Percentiles rank a stretch among this genome's conserved stretches.
These are phyloP conservation scores for Botryosphaeria dothidea DNA, from an alignment of 2,329 filamentous ascomycete genomes.

Conservation along the genomic window DNA sequence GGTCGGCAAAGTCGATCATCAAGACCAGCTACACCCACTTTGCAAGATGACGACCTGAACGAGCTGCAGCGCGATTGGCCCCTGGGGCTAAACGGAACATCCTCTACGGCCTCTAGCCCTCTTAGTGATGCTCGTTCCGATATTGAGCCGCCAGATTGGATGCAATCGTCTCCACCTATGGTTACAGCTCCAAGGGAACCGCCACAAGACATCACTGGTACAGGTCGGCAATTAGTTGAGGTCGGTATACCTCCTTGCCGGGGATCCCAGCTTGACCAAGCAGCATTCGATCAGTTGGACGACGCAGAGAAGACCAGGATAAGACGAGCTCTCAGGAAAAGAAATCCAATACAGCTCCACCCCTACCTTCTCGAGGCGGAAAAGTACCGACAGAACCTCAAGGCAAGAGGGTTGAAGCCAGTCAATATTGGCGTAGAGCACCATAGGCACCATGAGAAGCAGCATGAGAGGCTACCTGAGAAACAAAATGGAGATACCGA, in stretches of 20 bases:
- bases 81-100: background rate
- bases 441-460: background rate
- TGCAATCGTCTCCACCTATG: background rate
- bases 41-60: background rate
- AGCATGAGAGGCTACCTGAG: background rate
- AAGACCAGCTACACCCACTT: background rate
- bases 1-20: background rate
- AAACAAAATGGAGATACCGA: constrained; percentile 4
- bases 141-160: background rate
- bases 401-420: constrained; percentile 46
- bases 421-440: constrained; percentile 33
- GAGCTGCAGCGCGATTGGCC: constrained; percentile 17
- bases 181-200: background rate
- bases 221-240: background rate
- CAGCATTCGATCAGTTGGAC: background rate
- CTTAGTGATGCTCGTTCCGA: constrained; percentile 12
- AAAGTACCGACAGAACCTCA: constrained; percentile 44
- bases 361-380: constrained; percentile 49
- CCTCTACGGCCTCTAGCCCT: background rate
- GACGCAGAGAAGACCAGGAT: constrained; percentile 3
- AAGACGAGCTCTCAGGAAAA: constrained; percentile 40
- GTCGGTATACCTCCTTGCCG: background rate
- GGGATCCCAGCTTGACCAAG: background rate
- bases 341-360: constrained; percentile 51
- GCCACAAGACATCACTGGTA: background rate